These are phyloP conservation scores for Cladosporium sp. DNA, from an alignment of 2,329 filamentous ascomycete genomes.

Conservation along the genomic window DNA sequence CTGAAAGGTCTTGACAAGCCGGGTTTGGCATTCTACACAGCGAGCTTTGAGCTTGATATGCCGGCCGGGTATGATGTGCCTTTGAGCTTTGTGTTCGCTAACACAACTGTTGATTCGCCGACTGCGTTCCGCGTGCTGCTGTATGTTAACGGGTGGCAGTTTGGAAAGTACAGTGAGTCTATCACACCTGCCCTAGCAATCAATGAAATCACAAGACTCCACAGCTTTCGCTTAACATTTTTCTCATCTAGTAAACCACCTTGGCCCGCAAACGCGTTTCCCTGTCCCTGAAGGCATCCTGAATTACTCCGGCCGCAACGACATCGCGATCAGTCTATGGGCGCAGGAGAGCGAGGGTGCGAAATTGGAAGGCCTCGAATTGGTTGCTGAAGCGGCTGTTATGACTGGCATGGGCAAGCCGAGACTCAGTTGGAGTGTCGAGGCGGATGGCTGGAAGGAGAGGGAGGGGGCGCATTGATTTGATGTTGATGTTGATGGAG, in stretches of 20 bases:
- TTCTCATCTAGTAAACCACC: slow-evolving; percentile 47
- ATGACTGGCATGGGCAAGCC: slow-evolving; percentile 38
- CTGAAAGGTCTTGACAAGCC: slow-evolving; percentile 46
- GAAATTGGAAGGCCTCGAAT: slow-evolving; percentile 50
- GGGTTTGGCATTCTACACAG: slow-evolving; percentile 57
- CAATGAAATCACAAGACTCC: background rate
- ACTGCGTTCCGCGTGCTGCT: slow-evolving; percentile 56
- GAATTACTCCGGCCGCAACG: slow-evolving; percentile 64
- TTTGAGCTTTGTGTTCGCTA: slow-evolving; percentile 53
- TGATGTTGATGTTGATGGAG: background rate
- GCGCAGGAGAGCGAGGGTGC: slow-evolving; percentile 53
- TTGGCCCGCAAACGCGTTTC: slow-evolving; percentile 65
- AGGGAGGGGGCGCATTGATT: slow-evolving; percentile 9
- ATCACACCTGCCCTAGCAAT: background rate
- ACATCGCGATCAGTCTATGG: slow-evolving; percentile 63
- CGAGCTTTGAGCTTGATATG: slow-evolving; percentile 53
- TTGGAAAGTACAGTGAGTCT: slow-evolving; percentile 50
- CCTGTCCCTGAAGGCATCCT: slow-evolving; percentile 68
- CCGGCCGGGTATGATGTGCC: slow-evolving; percentile 58
- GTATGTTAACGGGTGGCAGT: slow-evolving; percentile 75
- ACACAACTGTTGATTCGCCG: slow-evolving; percentile 26
- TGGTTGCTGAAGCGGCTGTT: slow-evolving; percentile 49
- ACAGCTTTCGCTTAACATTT: no score
- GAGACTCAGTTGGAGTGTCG: slow-evolving; percentile 6
- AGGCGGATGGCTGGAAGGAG: background rate